Evolutionary conservation across 2,329 filamentous ascomycete genomes (phyloP).

Genomic region (Calonectria naviculata): DNA sequence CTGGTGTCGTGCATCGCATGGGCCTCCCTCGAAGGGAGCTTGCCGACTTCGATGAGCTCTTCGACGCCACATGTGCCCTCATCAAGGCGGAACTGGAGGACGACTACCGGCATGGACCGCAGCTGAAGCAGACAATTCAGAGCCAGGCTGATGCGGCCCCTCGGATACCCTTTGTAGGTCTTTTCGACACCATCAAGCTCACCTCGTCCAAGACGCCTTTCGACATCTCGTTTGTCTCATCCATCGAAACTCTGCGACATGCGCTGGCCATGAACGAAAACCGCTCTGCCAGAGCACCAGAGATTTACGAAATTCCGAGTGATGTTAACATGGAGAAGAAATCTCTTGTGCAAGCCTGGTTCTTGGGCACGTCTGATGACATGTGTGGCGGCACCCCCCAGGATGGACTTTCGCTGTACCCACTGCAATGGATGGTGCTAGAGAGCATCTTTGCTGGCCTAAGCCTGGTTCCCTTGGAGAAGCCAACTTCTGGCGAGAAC

Average conservation of each 20-base stretch:
- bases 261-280: constrained; percentile 37
- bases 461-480: not conserved
- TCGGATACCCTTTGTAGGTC: constrained; percentile 35
- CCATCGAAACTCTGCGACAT: constrained; percentile 33
- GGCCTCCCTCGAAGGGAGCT: constrained; percentile 21
- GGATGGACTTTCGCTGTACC: constrained; percentile 36
- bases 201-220: constrained; percentile 17
- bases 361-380: constrained; percentile 37
- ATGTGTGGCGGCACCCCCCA: constrained; percentile 32
- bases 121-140: constrained; percentile 21
- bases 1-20: constrained; percentile 34
- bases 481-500: constrained; percentile 13
- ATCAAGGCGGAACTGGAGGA: constrained; percentile 37
- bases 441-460: constrained; percentile 34
- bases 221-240: constrained; percentile 32
- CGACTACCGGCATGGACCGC: constrained; percentile 28
- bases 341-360: constrained; percentile 38
- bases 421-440: constrained; percentile 37
- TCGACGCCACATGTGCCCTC: constrained; percentile 25
- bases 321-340: constrained; percentile 19
- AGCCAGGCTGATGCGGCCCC: constrained; percentile 20
- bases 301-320: constrained; percentile 13
- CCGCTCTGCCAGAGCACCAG: constrained; percentile 14
- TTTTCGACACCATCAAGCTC: constrained; percentile 33
- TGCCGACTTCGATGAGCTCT: constrained; percentile 32